Evolutionary conservation across 1,139 yeast species (phyloP).

Genomic region (Yamadazyma trypodendri): DNA sequence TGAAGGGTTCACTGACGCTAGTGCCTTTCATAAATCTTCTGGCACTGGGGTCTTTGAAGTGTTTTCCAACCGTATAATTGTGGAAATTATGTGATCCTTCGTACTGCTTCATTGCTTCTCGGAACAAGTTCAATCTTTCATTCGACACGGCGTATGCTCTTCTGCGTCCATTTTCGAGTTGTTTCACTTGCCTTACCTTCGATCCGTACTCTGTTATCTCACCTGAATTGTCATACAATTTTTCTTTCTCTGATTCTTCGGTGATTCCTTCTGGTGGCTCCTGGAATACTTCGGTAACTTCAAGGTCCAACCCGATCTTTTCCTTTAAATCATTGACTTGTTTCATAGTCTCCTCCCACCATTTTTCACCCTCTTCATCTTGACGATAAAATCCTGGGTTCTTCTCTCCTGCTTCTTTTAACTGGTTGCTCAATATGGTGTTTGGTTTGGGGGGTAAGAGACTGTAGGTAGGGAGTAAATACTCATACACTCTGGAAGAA

Average conservation of each 20-base stretch:
- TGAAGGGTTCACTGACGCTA: constrained; percentile 84
- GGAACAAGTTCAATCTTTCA: constrained; percentile 59
- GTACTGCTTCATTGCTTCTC: constrained; percentile 69
- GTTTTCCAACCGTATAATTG: constrained; percentile 88
- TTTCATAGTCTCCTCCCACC: constrained; percentile 62
- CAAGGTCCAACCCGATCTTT: constrained; percentile 45
- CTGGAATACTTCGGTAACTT: not conserved
- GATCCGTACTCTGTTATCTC: constrained; percentile 39
- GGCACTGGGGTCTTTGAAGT: constrained; percentile 84
- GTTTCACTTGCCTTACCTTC: constrained; percentile 57
- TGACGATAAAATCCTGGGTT: constrained; percentile 58
- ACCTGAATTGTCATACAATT: constrained; percentile 31
- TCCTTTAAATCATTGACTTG: constrained; percentile 34
- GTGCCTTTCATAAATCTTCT: constrained; percentile 77
- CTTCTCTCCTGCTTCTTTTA: constrained; percentile 51
- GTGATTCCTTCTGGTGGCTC: constrained; percentile 6
- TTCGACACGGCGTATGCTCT: constrained; percentile 65
- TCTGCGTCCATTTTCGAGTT: constrained; percentile 66
- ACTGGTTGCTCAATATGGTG: constrained; percentile 59
- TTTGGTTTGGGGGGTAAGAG: constrained; percentile 87
- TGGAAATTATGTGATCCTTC: constrained; percentile 94
- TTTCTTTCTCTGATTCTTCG: constrained; percentile 24
- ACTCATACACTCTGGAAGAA: constrained; percentile 90
- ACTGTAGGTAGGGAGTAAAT: constrained; percentile 85
- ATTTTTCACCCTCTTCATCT: constrained; percentile 66